A percentile compares a stretch with the other conserved stretches of the same genome.
phyloP scores from a whole-genome alignment of 2,329 filamentous ascomycete species.

The Fusarium dlaminii region DNA sequence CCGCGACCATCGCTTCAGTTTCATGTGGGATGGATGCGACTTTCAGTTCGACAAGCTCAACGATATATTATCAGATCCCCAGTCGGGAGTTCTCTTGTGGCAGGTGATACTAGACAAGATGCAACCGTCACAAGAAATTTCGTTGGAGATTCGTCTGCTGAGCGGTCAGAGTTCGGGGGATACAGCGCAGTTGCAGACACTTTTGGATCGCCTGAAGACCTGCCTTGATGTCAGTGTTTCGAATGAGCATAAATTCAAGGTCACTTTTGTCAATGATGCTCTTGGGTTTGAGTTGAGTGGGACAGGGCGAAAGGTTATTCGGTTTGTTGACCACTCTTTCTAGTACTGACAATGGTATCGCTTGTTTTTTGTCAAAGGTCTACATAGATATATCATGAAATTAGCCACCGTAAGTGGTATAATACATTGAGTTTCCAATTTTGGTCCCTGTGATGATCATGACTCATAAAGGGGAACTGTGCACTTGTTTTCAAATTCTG shows the following conservation, averaged over 20 bases:
- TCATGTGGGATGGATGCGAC: conserved; percentile 52
- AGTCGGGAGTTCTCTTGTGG: conserved; percentile 52
- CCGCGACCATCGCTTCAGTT: conserved; percentile 55
- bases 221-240: conserved; percentile 11
- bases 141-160: conserved; percentile 43
- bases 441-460: accelerated
- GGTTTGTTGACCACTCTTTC: conserved; percentile 40
- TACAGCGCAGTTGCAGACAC: conserved; percentile 24
- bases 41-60: conserved; percentile 49
- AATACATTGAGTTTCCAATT: not conserved
- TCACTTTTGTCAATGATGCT: conserved; percentile 50
- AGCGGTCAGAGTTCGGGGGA: not conserved
- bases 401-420: accelerated
- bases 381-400: not conserved
- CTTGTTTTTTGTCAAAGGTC: too few relatives aligned
- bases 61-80: conserved; percentile 31
- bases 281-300: conserved; percentile 40
- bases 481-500: not conserved
- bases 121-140: conserved; percentile 38
- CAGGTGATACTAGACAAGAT: conserved; percentile 51
- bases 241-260: conserved; percentile 45
- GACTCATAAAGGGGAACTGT: not conserved
- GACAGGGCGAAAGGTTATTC: conserved; percentile 42
- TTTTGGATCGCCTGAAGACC: not conserved
- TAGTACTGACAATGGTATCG: not conserved